Percentiles rank a stretch among this genome's conserved stretches.
These are phyloP conservation scores for Chionographis japonica DNA, from an alignment of 106 monocot species.

Conservation along the genomic window DNA sequence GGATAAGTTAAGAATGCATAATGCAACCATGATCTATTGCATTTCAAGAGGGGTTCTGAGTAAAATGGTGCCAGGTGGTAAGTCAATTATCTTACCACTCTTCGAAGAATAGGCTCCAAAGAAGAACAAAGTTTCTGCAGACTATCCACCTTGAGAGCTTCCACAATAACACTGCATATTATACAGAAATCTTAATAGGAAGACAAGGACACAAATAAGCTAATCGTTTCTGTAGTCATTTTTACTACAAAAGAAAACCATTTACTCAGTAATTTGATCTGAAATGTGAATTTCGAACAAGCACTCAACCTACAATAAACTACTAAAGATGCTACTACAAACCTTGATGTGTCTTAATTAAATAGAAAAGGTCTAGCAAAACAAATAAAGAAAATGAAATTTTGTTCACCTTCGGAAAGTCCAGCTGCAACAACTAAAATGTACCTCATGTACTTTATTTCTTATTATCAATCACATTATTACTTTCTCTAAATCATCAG, in stretches of 20 bases:
- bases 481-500: no score
- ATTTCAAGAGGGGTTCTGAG: background rate
- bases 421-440: no score
- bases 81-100: slow-evolving; percentile 35
- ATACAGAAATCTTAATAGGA: background rate
- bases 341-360: no score
- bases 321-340: no score
- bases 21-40: background rate
- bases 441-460: no score
- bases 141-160: slow-evolving; percentile 55
- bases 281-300: no score
- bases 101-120: slow-evolving; percentile 47
- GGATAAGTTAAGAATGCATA: background rate
- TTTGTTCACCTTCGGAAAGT: no score
- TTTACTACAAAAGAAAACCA: background rate
- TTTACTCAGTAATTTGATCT: background rate
- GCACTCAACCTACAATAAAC: no score
- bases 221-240: background rate
- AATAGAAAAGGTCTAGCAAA: no score
- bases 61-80: background rate
- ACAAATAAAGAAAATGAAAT: no score
- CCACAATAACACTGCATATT: slow-evolving; percentile 42
- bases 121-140: slow-evolving; percentile 48
- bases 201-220: background rate
- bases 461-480: no score